phyloP scores from a whole-genome alignment of 305 asterid genomes.

The Salvia sclarea region DNA sequence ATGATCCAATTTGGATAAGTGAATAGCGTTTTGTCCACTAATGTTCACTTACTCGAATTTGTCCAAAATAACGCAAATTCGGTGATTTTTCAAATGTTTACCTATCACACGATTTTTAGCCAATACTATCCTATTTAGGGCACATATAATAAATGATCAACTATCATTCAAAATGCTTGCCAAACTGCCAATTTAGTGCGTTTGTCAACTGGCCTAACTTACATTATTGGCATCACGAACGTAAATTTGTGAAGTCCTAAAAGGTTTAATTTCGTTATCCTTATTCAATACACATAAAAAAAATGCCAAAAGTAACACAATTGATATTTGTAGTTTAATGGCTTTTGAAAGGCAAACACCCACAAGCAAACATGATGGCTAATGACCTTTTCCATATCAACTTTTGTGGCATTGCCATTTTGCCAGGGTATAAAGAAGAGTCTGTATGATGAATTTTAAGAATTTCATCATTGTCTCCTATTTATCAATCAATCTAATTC shows the following conservation, averaged over 20 bases:
- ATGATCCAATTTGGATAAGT: background rate
- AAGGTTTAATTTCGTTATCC: background rate
- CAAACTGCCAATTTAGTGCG: background rate
- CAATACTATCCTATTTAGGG: background rate
- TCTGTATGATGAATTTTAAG: conserved; percentile 8
- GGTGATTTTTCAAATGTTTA: too few relatives aligned
- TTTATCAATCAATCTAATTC: conserved; percentile 24
- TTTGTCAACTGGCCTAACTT: background rate
- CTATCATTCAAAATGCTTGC: background rate
- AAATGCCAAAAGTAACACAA: background rate
- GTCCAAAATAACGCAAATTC: too few relatives aligned
- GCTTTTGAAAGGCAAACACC: conserved; percentile 9
- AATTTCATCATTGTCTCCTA: conserved; percentile 20
- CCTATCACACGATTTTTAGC: too few relatives aligned
- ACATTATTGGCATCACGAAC: background rate
- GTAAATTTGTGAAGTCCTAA: background rate
- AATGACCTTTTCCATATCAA: background rate
- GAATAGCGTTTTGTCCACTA: background rate
- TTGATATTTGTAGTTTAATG: background rate
- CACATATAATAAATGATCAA: too few relatives aligned
- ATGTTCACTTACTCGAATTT: too few relatives aligned
- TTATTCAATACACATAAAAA: too few relatives aligned
- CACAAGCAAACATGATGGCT: conserved; percentile 33
- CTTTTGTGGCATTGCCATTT: conserved; percentile 19
- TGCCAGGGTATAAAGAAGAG: conserved; percentile 33